These are phyloP conservation scores for Conringia planisiliqua DNA, from an alignment of 345 rosid species.

Conservation along the genomic window DNA sequence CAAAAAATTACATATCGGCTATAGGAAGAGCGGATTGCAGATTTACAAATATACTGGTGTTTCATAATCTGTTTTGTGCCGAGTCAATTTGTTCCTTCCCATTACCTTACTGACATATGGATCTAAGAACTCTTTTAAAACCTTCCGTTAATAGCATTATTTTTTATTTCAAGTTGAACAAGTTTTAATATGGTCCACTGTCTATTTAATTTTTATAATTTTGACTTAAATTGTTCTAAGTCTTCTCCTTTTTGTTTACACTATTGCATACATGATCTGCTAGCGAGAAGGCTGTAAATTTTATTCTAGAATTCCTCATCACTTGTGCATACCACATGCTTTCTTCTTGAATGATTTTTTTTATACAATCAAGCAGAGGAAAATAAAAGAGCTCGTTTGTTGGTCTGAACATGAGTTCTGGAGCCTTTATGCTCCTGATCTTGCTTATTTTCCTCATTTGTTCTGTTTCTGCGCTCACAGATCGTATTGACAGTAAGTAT, in stretches of 20 bases:
- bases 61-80: too few species aligned
- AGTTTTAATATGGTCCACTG: not conserved
- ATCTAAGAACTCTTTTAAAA: not conserved
- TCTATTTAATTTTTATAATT: not conserved
- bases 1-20: too few species aligned
- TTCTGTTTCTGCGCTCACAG: conserved; percentile 15
- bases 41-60: too few species aligned
- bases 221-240: not conserved
- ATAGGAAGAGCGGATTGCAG: too few species aligned
- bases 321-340: conserved; percentile 11
- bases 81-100: not conserved
- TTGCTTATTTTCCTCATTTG: conserved; percentile 4
- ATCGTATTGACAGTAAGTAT: not conserved
- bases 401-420: conserved; percentile 35
- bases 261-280: conserved; percentile 13
- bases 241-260: conserved; percentile 17
- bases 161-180: conserved; percentile 20
- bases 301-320: not conserved
- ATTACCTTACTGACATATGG: not conserved
- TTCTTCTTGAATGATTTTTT: not conserved
- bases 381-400: conserved; percentile 2
- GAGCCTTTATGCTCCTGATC: conserved; percentile 31
- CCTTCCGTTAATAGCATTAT: not conserved
- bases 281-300: not conserved
- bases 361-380: not conserved